Base-by-base conservation (phyloP, 2,329 filamentous ascomycete genomes). In the Calonectria pseudoturangicola region DNA sequence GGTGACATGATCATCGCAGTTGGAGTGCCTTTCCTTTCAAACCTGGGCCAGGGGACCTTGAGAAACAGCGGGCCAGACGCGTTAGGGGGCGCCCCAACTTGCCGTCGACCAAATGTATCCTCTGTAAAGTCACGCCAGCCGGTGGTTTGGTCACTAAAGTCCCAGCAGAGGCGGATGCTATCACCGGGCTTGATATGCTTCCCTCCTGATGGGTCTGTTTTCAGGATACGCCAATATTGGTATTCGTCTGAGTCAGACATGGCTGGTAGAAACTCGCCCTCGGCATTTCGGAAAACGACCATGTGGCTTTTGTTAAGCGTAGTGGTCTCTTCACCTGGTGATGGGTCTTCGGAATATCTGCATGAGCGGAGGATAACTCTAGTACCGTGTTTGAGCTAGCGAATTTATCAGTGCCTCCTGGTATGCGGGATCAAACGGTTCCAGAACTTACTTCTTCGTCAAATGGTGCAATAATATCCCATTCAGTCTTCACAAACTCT, bases 171-270 rank as follows among this genome's bases (percentile, higher is more conserved):
- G 33, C 54, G 54, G 2, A 39, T 39, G 2, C n/a, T 13, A 5
- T 58, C 33, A 2, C 33, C 33, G 2, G 54, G 33, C 15, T 58
- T 39, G n/a, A 58, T 39, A 8, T 41, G n/a, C 2, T n/a, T 18
- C 6, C 12, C 54, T 4, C 4, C 3, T 2, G 33, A 41, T 2
- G 54, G 13, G 7, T 39, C 33, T 12, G 30, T 21, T 16, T 56
- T 56, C 3, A 39, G 18, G 10, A 56, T 56, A 18, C 51, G n/a
- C 51, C 51, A 36, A 13, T 56, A 56, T 13, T 56, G 30, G 5
- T 56, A 56, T 27, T 39, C 51, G 28, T 56, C 51, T 4, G 51
- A 56, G 30, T 56, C 51, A 10, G 51, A 39, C 51, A 56, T 56
- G 18, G 9, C 30, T 3, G 30, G 30, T 2, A 56, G 18, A 8